phyloP scores from a whole-genome alignment of 805 yeast genomes.

The Hagleromyces aurorensis region DNA sequence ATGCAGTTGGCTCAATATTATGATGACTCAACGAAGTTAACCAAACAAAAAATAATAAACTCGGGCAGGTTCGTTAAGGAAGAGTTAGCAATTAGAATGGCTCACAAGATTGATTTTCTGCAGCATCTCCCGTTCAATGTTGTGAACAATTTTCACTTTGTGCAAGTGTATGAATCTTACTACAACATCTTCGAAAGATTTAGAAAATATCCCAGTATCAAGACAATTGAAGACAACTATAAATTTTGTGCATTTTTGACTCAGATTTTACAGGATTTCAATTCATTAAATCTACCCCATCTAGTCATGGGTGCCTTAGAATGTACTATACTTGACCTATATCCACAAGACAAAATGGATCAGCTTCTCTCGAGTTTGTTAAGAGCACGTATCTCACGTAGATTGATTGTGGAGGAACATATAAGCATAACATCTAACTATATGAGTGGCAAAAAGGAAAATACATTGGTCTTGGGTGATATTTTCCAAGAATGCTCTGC shows the following conservation, averaged over 20 bases:
- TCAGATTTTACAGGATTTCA: constrained; percentile 62
- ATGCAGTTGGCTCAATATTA: constrained; percentile 88
- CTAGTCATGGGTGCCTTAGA: constrained; percentile 91
- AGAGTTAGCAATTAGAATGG: constrained; percentile 78
- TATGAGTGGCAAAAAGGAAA: constrained; percentile 33
- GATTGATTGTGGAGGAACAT: constrained; percentile 90
- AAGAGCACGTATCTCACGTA: constrained; percentile 79
- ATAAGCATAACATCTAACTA: constrained; percentile 65
- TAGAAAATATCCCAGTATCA: constrained; percentile 61
- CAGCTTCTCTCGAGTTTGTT: constrained; percentile 66
- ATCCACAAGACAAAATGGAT: constrained; percentile 62
- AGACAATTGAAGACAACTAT: constrained; percentile 66
- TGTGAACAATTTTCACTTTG: constrained; percentile 76
- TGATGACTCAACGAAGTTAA: constrained; percentile 45
- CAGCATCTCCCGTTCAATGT: constrained; percentile 79
- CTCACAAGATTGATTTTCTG: constrained; percentile 69
- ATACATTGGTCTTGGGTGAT: constrained; percentile 60
- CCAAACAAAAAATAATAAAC: constrained; percentile 65
- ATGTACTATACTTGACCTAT: constrained; percentile 48
- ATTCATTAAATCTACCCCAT: constrained; percentile 76
- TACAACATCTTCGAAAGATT: constrained; percentile 82
- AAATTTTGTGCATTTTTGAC: constrained; percentile 58
- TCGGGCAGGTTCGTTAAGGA: constrained; percentile 85
- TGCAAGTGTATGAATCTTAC: constrained; percentile 83
- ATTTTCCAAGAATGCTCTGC: constrained; percentile 78